Conservation (phyloP, 192 early-diverging fungal species). For the Coemansia sp. region DNA sequence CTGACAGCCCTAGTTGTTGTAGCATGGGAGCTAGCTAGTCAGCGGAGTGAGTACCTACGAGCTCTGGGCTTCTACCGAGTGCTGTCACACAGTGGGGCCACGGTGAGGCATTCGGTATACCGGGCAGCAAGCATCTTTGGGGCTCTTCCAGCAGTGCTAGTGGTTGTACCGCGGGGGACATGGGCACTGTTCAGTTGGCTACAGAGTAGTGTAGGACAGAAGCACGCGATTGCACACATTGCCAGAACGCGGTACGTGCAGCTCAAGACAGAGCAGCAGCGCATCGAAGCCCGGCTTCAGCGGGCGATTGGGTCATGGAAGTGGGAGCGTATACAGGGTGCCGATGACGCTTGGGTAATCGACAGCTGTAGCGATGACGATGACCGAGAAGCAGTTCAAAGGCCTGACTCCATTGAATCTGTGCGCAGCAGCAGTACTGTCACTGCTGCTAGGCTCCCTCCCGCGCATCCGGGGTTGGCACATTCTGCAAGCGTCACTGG, state of each 20-base stretch:
- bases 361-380: constrained; percentile 4
- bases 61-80: constrained; percentile 29
- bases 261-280: constrained; percentile 24
- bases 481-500: not conserved
- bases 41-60: constrained; percentile 13
- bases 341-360: constrained; percentile 9
- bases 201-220: constrained; percentile 32
- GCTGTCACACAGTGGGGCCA: constrained; percentile 23
- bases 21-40: constrained; percentile 23
- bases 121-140: constrained; percentile 28
- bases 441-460: constrained; percentile 18
- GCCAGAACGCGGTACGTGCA: constrained; percentile 16
- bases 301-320: constrained; percentile 48
- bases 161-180: constrained; percentile 40
- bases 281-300: constrained; percentile 28
- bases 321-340: constrained; percentile 24
- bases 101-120: constrained; percentile 39
- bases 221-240: constrained; percentile 21
- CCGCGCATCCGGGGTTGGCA: constrained; percentile 28
- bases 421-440: constrained; percentile 10
- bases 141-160: constrained; percentile 35
- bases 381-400: not conserved
- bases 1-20: constrained; percentile 4
- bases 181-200: constrained; percentile 51
- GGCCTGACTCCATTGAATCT: not conserved